Percentiles rank a stretch among this genome's conserved stretches.
Conservation (phyloP, 176 grass and related monocot species). For the Chrysopogon serrulatus region DNA sequence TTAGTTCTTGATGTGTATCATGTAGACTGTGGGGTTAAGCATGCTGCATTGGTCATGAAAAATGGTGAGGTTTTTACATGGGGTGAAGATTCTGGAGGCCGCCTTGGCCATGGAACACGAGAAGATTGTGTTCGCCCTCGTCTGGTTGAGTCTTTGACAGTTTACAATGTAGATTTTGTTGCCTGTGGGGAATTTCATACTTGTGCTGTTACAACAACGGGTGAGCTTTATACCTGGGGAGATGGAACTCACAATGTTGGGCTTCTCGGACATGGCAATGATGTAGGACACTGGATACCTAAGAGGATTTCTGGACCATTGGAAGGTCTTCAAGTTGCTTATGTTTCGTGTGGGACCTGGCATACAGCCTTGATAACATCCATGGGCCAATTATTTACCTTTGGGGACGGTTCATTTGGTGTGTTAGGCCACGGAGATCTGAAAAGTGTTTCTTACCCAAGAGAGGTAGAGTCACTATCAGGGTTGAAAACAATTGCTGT, state of each 20-base stretch:
- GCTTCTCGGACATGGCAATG: slow-evolving; percentile 86
- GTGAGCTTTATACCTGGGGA: slow-evolving; percentile 94
- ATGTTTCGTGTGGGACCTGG: slow-evolving; percentile 92
- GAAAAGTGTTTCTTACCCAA: slow-evolving; percentile 53
- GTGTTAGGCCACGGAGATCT: slow-evolving; percentile 87
- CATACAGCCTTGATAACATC: slow-evolving; percentile 90
- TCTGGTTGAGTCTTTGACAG: slow-evolving; percentile 64
- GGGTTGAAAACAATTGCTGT: slow-evolving; percentile 78
- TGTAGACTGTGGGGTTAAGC: slow-evolving; percentile 83
- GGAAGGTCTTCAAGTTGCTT: slow-evolving; percentile 72
- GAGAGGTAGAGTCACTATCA: slow-evolving; percentile 72
- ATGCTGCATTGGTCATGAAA: slow-evolving; percentile 77
- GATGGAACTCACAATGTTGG: slow-evolving; percentile 82
- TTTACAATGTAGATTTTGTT: slow-evolving; percentile 66
- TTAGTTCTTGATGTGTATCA: slow-evolving; percentile 85
- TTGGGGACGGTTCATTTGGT: slow-evolving; percentile 96
- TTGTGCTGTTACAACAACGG: slow-evolving; percentile 67
- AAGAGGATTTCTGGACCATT: slow-evolving; percentile 82
- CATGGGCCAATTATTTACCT: slow-evolving; percentile 82
- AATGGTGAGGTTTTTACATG: slow-evolving; percentile 93
- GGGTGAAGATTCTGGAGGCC: slow-evolving; percentile 93
- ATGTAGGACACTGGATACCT: slow-evolving; percentile 91
- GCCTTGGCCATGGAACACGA: slow-evolving; percentile 78
- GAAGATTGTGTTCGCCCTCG: slow-evolving; percentile 62
- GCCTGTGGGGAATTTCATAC: slow-evolving; percentile 96